Evolutionary conservation across 78 protist genomes (phyloP).

Genomic region (Dictyostelium intermedium): DNA sequence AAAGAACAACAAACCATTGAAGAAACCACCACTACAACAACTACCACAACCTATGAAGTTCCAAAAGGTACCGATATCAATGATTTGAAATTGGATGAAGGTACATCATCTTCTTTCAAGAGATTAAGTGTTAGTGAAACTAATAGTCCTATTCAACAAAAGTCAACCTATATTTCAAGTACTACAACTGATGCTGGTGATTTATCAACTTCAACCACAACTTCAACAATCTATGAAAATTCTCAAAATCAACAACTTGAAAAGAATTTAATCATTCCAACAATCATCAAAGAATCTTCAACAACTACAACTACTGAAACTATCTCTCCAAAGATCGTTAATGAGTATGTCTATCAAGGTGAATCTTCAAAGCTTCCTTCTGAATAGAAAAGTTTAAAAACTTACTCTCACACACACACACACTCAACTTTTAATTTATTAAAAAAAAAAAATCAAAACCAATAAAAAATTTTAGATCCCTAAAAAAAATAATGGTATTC

Average conservation of each 20-base stretch:
- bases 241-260: not conserved
- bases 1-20: not conserved
- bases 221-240: not conserved
- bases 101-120: constrained; percentile 4
- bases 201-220: not conserved
- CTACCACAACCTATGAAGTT: not conserved
- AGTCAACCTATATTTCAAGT: not conserved
- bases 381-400: not conserved
- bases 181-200: not conserved
- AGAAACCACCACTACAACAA: not conserved
- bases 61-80: not conserved
- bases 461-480: not conserved
- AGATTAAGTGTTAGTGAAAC: not conserved
- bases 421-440: not conserved
- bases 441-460: not conserved
- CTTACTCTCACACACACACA: not conserved
- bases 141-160: not conserved
- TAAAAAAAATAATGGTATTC: not conserved
- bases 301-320: not conserved
- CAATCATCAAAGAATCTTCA: not conserved
- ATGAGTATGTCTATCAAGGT: not conserved
- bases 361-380: not conserved
- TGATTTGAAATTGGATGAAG: not conserved
- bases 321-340: not conserved
- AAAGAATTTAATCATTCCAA: not conserved